Percentiles rank a stretch among this genome's conserved stretches.
Evolutionary conservation across 495 filamentous ascomycete genomes (phyloP).

Genomic region (Monascus purpureus): DNA sequence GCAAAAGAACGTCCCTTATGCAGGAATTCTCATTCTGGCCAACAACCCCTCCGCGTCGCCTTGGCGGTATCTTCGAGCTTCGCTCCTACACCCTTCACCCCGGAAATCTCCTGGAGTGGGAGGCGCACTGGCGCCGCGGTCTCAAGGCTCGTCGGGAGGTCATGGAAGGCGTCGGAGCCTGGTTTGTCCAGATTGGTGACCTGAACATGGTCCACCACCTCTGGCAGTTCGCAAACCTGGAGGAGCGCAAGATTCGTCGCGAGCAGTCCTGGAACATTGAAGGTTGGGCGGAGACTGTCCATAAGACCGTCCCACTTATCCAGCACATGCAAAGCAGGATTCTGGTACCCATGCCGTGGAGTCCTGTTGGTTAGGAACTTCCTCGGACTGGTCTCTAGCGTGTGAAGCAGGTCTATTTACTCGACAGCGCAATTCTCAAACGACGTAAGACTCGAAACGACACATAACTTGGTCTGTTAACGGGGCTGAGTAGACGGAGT

Average conservation of each 20-base stretch:
- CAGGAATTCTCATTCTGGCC: slow-evolving; percentile 99
- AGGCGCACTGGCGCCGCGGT: slow-evolving; percentile 93
- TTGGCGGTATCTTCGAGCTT: slow-evolving; percentile 91
- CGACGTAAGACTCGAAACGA: no score
- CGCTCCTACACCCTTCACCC: slow-evolving; percentile 95
- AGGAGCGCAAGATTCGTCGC: slow-evolving; percentile 79
- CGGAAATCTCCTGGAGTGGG: slow-evolving; percentile 93
- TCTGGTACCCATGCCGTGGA: slow-evolving; percentile 91
- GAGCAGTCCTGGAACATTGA: slow-evolving; percentile 93
- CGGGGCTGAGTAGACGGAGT: no score
- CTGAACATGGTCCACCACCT: slow-evolving; percentile 96
- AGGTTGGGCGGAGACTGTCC: slow-evolving; percentile 95
- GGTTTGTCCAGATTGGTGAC: slow-evolving; percentile 97
- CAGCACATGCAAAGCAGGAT: slow-evolving; percentile 92
- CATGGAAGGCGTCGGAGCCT: slow-evolving; percentile 97
- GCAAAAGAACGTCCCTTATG: slow-evolving; percentile 85
- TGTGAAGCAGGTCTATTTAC: no score
- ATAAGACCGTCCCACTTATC: slow-evolving; percentile 95
- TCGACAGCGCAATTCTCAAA: no score
- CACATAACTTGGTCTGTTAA: no score
- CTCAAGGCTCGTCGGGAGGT: slow-evolving; percentile 82
- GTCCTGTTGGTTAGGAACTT: slow-evolving; percentile 57
- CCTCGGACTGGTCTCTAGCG: no score
- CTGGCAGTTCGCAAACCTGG: slow-evolving; percentile 95
- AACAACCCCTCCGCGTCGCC: slow-evolving; percentile 73